Conservation (phyloP, 192 early-diverging fungal species). For the Phycomyces blakesleeanus region DNA sequence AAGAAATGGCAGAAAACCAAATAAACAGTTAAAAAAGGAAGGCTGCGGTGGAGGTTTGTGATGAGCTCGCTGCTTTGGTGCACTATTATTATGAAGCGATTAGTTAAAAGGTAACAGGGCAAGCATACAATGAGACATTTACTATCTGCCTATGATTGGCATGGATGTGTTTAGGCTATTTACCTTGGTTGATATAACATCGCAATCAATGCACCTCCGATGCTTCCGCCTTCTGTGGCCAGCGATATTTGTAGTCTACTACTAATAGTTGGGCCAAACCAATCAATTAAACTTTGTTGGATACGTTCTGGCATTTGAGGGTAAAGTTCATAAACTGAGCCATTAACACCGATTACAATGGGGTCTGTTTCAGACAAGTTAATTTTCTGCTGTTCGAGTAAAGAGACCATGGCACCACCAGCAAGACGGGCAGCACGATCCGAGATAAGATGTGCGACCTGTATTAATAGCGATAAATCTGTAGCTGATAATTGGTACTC, state of each 20-base stretch:
- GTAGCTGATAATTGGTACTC: conserved; percentile 47
- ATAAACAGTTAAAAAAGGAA: conserved; percentile 9
- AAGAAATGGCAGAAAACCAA: conserved; percentile 8
- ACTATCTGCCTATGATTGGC: neutral
- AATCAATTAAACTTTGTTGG: conserved; percentile 62
- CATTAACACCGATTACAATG: conserved; percentile 86
- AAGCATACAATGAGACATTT: neutral
- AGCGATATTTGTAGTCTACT: conserved; percentile 59
- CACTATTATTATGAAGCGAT: neutral
- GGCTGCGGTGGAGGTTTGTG: conserved; percentile 3
- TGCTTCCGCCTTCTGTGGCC: conserved; percentile 75
- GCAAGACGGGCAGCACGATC: conserved; percentile 81
- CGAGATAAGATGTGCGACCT: conserved; percentile 70
- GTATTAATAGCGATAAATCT: conserved; percentile 65
- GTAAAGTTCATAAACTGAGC: conserved; percentile 87
- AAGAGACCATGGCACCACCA: conserved; percentile 60
- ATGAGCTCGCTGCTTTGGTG: neutral
- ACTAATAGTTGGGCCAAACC: conserved; percentile 71
- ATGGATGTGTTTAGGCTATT: neutral
- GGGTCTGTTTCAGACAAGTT: conserved; percentile 25
- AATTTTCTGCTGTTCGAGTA: conserved; percentile 37
- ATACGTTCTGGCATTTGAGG: conserved; percentile 79
- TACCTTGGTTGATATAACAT: conserved; percentile 30
- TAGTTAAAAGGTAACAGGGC: too few relatives aligned
- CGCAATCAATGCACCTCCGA: conserved; percentile 74